Conservation (phyloP, 768 basidiomycete genomes). For the Boletus sensibilis region DNA sequence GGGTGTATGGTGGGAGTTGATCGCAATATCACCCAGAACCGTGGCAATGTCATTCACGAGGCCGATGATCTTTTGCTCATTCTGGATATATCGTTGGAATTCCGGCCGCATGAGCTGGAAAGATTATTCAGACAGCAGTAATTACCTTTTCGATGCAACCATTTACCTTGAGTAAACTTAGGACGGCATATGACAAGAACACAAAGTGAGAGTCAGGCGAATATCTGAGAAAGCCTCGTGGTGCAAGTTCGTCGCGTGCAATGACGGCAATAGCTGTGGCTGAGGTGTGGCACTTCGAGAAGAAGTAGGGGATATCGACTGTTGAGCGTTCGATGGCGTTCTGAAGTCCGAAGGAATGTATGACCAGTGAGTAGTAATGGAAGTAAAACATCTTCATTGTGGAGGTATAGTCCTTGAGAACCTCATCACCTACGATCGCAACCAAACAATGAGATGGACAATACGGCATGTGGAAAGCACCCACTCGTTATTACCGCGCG, state of each 20-base stretch:
- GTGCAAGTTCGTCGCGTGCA: conserved; percentile 77
- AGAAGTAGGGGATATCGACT: conserved; percentile 80
- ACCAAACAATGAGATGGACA: not conserved
- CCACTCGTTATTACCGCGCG: conserved; percentile 19
- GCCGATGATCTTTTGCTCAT: conserved; percentile 67
- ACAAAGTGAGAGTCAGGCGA: conserved; percentile 92
- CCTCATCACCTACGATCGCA: conserved; percentile 25
- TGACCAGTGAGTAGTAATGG: conserved; percentile 81
- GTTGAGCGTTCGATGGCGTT: conserved; percentile 82
- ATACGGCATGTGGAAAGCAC: conserved; percentile 3
- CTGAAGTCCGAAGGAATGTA: conserved; percentile 96
- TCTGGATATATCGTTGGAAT: conserved; percentile 72
- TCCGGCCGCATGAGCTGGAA: conserved; percentile 77
- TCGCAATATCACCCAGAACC: conserved; percentile 72
- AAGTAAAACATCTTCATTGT: conserved; percentile 66
- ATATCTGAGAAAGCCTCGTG: conserved; percentile 75
- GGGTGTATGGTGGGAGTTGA: conserved; percentile 82
- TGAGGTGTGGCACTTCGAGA: conserved; percentile 70
- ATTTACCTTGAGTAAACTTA: conserved; percentile 86
- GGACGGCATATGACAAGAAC: conserved; percentile 86
- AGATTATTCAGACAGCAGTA: conserved; percentile 12
- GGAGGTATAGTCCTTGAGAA: conserved; percentile 24
- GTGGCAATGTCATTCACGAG: conserved; percentile 82
- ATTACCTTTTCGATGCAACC: not conserved
- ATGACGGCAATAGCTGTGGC: conserved; percentile 69